A percentile compares a stretch with the other conserved stretches of the same genome.
These are phyloP conservation scores for Cladophialophora chaetospira DNA, from an alignment of 2,329 filamentous ascomycete genomes.

Conservation along the genomic window DNA sequence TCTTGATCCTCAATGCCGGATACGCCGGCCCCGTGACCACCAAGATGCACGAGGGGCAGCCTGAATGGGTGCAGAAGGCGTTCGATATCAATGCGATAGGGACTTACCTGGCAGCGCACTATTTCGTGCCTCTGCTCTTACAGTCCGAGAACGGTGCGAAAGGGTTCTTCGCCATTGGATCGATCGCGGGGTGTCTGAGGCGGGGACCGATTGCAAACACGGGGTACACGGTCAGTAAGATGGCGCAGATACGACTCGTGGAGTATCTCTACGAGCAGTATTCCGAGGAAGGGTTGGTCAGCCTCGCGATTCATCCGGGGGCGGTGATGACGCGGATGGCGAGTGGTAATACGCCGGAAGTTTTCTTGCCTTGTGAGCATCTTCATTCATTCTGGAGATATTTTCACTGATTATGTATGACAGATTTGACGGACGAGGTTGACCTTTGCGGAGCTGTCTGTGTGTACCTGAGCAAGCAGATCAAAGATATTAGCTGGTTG, in stretches of 20 bases:
- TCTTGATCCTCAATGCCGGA: slow-evolving; percentile 34
- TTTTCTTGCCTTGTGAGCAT: slow-evolving; percentile 25
- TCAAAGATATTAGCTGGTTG: slow-evolving; percentile 21
- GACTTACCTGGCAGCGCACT: slow-evolving; percentile 41
- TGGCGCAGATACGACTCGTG: slow-evolving; percentile 41
- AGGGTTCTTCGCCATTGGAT: slow-evolving; percentile 39
- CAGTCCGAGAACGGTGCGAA: slow-evolving; percentile 33
- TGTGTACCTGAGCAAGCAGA: slow-evolving; percentile 30
- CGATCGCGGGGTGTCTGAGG: slow-evolving; percentile 40
- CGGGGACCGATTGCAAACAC: slow-evolving; percentile 45
- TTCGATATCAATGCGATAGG: slow-evolving; percentile 43
- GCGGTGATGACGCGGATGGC: slow-evolving; percentile 42
- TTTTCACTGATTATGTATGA: background rate
- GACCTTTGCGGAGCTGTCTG: slow-evolving; percentile 35
- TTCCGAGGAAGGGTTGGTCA: slow-evolving; percentile 31
- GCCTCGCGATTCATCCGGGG: slow-evolving; percentile 41
- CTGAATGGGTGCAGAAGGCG: slow-evolving; percentile 40
- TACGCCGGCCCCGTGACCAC: slow-evolving; percentile 40
- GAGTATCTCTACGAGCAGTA: slow-evolving; percentile 45
- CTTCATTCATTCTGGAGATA: background rate
- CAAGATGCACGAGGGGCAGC: slow-evolving; percentile 38
- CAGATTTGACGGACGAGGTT: slow-evolving; percentile 32
- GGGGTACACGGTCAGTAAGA: slow-evolving; percentile 43
- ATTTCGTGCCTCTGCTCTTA: slow-evolving; percentile 40
- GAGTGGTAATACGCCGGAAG: slow-evolving; percentile 34